Evolutionary conservation across 2,329 filamentous ascomycete species (phyloP).

Genomic region (Monosporascus sp.): DNA sequence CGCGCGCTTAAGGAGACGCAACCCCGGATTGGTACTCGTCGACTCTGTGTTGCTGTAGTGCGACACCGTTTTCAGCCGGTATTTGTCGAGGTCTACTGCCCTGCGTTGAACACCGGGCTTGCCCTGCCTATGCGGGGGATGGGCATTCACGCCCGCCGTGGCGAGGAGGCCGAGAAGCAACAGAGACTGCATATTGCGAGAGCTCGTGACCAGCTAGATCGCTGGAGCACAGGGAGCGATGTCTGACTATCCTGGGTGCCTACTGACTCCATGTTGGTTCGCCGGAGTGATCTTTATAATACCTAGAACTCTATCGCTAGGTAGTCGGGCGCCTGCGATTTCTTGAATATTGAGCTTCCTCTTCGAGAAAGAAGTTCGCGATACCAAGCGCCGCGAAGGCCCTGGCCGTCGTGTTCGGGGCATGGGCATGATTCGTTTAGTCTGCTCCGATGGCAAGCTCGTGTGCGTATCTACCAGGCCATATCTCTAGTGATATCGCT

Average conservation of each 20-base stretch:
- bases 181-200: constrained; percentile 24
- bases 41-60: constrained; percentile 25
- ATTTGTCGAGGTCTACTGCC: constrained; percentile 28
- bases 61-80: constrained; percentile 24
- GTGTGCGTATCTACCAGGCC: not conserved
- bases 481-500: not conserved
- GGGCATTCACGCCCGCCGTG: constrained; percentile 23
- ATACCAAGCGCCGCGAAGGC: constrained; percentile 5
- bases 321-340: not conserved
- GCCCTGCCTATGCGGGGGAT: constrained; percentile 16
- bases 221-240: not conserved
- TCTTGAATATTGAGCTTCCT: constrained; percentile 21
- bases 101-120: constrained; percentile 25
- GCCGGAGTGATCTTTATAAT: constrained; percentile 20
- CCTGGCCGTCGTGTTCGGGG: constrained; percentile 1
- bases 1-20: constrained; percentile 24
- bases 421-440: not conserved
- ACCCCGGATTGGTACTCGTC: constrained; percentile 15
- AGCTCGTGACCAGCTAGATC: constrained; percentile 5
- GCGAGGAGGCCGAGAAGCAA: constrained; percentile 29
- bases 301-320: not conserved
- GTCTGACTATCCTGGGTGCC: constrained; percentile 13
- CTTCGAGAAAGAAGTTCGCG: constrained; percentile 19
- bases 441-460: not conserved
- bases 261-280: constrained; percentile 8